Evolutionary conservation across 2,329 filamentous ascomycete genomes (phyloP), one percentile per base, ranked within the genome.

Genomic region (Arthrobotrys pseudoclavata): DNA sequence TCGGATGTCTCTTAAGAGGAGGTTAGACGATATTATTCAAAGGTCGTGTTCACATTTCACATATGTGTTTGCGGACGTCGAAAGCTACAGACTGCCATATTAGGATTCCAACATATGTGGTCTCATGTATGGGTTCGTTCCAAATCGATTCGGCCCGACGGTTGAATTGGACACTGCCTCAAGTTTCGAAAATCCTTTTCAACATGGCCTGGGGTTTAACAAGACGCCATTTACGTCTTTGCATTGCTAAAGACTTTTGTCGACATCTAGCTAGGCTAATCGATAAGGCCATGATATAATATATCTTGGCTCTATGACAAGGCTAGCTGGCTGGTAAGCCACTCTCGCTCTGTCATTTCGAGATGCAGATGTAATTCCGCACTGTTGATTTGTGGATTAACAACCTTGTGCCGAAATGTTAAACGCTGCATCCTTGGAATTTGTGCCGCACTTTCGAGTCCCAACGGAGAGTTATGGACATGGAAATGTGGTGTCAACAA

Each of bases 101-200:
- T 66, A 24, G 69, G 69, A 24, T 64, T 71, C 40, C 47, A 29
- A 66, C 50, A 76, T 69, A 76, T 76, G 55, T 76, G 71, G 71
- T 76, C 71, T 76, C 71, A 69, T 69, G 64, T 61, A 67, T 40
- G 42, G 18, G 42, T 45, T 20, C 20, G 47, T 48, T 57, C 26
- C 52, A 15, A 63, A 31, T 69, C 61, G 74, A 71, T 34, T 69
- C 67, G 74, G 74, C 31, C 72, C 72, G 72, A 52, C 72, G 72
- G 72, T 42, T 77, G 72, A 77, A 77, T 77, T 42, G 66, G 61
- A 57, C 48, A 31, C 42, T 47, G 62, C 62, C 47, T 62, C 40
- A 37, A 48, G 55, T 60, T 42, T 60, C 20, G 55, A 20, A 60
- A 26, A 42, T 12, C 20, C 18, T 60, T 42, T 60, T 60, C 15